Conservation (phyloP, 192 early-diverging fungal species). For the Phlyctochytrium planicorne region DNA sequence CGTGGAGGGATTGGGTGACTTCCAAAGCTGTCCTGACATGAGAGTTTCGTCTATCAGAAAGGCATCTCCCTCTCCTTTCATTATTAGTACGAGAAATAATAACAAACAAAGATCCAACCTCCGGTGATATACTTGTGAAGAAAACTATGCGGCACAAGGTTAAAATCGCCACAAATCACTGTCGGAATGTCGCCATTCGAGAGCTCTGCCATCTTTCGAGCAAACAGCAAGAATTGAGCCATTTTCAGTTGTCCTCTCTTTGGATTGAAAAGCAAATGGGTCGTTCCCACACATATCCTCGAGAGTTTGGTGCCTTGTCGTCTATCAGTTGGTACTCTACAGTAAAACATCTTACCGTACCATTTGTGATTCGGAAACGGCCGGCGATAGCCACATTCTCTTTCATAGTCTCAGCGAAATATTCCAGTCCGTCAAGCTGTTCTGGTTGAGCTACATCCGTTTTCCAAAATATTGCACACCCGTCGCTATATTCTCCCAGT, state of each 20-base stretch:
- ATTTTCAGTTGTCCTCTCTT: conserved; percentile 19
- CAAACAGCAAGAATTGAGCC: conserved; percentile 14
- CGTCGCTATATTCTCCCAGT: conserved; percentile 12
- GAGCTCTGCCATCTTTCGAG: not conserved
- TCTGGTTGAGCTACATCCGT: not conserved
- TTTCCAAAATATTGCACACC: conserved; percentile 17
- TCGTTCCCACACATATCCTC: conserved; percentile 16
- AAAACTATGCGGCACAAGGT: conserved; percentile 15
- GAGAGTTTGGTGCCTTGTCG: not conserved
- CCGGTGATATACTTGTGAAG: conserved; percentile 16
- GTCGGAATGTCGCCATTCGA: not conserved
- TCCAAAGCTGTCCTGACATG: conserved; percentile 11
- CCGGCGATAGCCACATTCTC: conserved; percentile 18
- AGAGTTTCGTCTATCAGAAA: conserved; percentile 18
- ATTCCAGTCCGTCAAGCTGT: conserved; percentile 15
- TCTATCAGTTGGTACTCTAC: not conserved
- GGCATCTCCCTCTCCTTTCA: conserved; percentile 18
- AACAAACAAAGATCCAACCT: not conserved
- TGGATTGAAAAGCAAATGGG: conserved; percentile 29
- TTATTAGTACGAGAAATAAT: not conserved
- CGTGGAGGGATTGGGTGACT: not conserved
- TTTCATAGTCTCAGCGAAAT: conserved; percentile 9
- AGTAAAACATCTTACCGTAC: not conserved
- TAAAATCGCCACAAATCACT: conserved; percentile 18
- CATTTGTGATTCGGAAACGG: not conserved